Percentiles rank a stretch among this genome's conserved stretches.
Conservation (phyloP, 768 basidiomycete species). For the Auriscalpium orientale region DNA sequence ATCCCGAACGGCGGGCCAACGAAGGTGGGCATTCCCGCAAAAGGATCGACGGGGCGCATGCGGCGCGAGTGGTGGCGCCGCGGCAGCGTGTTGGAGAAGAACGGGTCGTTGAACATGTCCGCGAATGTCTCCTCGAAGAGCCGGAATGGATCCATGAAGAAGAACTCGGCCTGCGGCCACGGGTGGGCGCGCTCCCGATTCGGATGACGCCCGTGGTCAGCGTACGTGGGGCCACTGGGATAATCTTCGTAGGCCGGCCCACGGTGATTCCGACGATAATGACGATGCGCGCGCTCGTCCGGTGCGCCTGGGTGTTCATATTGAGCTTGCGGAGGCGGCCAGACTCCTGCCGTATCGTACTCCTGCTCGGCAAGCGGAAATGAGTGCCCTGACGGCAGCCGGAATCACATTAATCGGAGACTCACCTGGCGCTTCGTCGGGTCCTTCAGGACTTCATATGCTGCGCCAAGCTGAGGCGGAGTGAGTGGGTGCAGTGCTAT, state of each 20-base stretch:
- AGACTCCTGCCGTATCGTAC: conserved; percentile 67
- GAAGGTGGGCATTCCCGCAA: conserved; percentile 7
- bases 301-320: background rate
- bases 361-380: conserved; percentile 28
- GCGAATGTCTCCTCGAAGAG: conserved; percentile 70
- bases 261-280: conserved; percentile 1
- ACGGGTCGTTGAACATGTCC: conserved; percentile 18
- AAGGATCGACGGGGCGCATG: background rate
- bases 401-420: background rate
- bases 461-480: conserved; percentile 54
- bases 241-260: conserved; percentile 3
- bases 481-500: conserved; percentile 2
- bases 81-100: conserved; percentile 21
- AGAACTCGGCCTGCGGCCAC: conserved; percentile 34
- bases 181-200: conserved; percentile 12
- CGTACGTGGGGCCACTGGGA: background rate
- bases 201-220: background rate
- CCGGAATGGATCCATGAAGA: conserved; percentile 68
- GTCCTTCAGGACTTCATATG: conserved; percentile 69
- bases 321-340: conserved; percentile 50
- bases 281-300: background rate
- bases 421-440: conserved; percentile 48
- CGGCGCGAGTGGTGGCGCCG: background rate
- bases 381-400: background rate
- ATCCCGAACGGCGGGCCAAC: background rate